Percentiles rank a stretch among this genome's conserved stretches.
These are phyloP conservation scores for Nigrograna mackinnonii DNA, from an alignment of 2,329 filamentous ascomycete species.

Conservation along the genomic window DNA sequence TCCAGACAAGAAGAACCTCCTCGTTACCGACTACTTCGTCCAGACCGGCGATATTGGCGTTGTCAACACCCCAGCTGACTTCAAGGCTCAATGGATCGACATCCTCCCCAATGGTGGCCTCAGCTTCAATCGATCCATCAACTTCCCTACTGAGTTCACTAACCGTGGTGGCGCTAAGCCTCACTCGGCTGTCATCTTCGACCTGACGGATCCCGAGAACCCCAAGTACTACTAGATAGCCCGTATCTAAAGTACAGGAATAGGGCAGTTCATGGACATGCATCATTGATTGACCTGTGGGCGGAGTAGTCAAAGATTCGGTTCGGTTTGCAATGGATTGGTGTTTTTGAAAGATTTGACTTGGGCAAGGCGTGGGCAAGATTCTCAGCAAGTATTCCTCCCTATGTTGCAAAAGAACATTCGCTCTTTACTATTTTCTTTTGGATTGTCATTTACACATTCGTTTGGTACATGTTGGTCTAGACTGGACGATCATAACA, in stretches of 20 bases:
- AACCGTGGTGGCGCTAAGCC: slow-evolving; percentile 61
- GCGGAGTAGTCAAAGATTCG: too few species aligned
- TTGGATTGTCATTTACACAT: background rate
- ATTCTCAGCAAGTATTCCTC: too few species aligned
- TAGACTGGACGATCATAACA: too few species aligned
- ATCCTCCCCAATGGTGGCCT: slow-evolving; percentile 59
- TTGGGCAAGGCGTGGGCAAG: too few species aligned
- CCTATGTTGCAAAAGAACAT: too few species aligned
- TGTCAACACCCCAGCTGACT: slow-evolving; percentile 64
- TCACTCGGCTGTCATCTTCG: slow-evolving; percentile 61
- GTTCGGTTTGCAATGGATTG: too few species aligned
- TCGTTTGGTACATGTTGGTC: background rate
- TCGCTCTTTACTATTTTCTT: background rate
- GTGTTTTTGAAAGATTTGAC: too few species aligned
- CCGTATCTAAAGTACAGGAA: background rate
- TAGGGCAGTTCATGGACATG: background rate
- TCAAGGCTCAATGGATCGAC: slow-evolving; percentile 66
- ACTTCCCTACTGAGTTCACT: slow-evolving; percentile 59
- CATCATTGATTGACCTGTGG: background rate
- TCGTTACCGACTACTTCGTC: slow-evolving; percentile 69
- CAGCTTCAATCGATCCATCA: slow-evolving; percentile 62
- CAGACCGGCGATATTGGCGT: slow-evolving; percentile 64
- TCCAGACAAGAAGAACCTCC: slow-evolving; percentile 65
- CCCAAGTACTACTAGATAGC: slow-evolving; percentile 50
- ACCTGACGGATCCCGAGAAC: slow-evolving; percentile 58